Conservation (phyloP, 2,329 filamentous ascomycete species). For the Trichophaea hybrida region DNA sequence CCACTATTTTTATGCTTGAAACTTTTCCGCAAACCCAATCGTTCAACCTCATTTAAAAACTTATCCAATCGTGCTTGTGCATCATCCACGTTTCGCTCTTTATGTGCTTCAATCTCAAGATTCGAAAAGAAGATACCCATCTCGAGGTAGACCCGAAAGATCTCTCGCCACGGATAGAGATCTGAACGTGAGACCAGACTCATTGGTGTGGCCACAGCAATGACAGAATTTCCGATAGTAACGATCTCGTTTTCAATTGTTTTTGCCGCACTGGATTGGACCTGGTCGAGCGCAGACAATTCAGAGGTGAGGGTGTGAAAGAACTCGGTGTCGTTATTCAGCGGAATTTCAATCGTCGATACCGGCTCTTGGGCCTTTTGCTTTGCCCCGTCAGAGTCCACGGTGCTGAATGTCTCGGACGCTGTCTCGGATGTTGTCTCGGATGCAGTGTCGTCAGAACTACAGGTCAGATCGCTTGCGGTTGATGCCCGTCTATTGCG, state of each 20-base stretch:
- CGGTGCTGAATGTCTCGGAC: not conserved
- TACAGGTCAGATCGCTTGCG: not conserved
- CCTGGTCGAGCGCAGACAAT: conserved; percentile 50
- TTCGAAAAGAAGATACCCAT: conserved; percentile 71
- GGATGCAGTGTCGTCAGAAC: not conserved
- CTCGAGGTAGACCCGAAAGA: conserved; percentile 71
- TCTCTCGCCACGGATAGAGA: conserved; percentile 59
- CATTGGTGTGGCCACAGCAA: conserved; percentile 48
- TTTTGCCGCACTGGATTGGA: conserved; percentile 53
- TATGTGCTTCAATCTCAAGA: conserved; percentile 50
- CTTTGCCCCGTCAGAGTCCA: not conserved
- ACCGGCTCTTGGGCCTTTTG: not conserved
- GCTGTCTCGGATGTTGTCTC: not conserved
- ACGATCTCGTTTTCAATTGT: conserved; percentile 49
- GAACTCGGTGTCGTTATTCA: conserved; percentile 65
- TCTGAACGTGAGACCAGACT: conserved; percentile 43
- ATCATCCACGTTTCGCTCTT: conserved; percentile 48
- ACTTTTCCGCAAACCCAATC: conserved; percentile 42
- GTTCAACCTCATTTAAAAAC: conserved; percentile 55
- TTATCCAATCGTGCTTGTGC: conserved; percentile 54
- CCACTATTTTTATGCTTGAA: conserved; percentile 55
- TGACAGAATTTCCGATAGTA: conserved; percentile 49
- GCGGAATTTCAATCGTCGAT: conserved; percentile 50
- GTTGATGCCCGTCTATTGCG: not conserved
- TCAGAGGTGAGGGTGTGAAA: conserved; percentile 62